These are phyloP conservation scores for Beta lomatogona DNA, from an alignment of 179 eudicot species.

Conservation along the genomic window DNA sequence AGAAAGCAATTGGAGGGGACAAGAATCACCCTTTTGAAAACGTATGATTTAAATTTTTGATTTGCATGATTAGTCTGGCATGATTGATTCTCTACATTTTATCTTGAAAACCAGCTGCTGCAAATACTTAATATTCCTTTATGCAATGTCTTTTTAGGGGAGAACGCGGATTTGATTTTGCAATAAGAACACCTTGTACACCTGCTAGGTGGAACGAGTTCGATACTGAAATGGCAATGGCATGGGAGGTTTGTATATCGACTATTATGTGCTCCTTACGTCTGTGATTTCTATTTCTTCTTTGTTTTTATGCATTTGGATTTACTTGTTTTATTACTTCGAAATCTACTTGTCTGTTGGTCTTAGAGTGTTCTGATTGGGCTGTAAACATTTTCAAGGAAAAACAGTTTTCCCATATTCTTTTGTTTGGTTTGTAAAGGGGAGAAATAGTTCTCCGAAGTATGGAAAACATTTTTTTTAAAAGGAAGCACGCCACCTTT, in stretches of 20 bases:
- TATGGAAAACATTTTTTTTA: too few relatives aligned
- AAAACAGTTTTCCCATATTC: too few relatives aligned
- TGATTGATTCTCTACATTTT: constrained; percentile 3
- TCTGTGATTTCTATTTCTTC: neutral
- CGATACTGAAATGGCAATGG: constrained; percentile 81
- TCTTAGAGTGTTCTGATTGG: neutral
- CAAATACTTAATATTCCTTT: constrained; percentile 20
- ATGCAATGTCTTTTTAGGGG: constrained; percentile 48
- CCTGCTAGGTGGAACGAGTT: constrained; percentile 94
- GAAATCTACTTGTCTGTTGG: neutral
- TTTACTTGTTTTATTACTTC: neutral
- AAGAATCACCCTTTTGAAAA: constrained; percentile 77
- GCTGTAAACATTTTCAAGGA: too few relatives aligned
- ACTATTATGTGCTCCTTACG: neutral
- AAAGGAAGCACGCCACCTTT: too few relatives aligned
- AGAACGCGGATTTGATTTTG: constrained; percentile 80
- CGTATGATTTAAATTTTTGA: constrained; percentile 41
- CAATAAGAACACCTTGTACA: constrained; percentile 90
- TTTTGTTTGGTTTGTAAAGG: too few relatives aligned
- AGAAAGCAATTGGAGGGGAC: constrained; percentile 95
- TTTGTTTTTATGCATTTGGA: neutral
- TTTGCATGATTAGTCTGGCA: neutral
- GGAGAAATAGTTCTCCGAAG: too few relatives aligned
- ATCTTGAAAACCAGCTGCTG: constrained; percentile 8
- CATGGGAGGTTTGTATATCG: constrained; percentile 82